Evolutionary conservation across 2,329 filamentous ascomycete genomes (phyloP).

Genomic region (Periglandula ipomoeae): DNA sequence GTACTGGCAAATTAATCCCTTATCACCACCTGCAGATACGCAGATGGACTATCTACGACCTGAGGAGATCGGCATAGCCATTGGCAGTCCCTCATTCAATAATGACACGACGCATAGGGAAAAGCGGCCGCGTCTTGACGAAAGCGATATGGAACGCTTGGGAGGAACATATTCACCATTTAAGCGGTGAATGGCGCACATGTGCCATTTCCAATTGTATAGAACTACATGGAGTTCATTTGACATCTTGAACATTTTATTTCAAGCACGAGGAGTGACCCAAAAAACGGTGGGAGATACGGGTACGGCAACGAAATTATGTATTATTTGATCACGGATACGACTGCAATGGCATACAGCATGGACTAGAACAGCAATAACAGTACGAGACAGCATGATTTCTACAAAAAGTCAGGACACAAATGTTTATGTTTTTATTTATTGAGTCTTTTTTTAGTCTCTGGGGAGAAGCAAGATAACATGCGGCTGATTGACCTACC

Average conservation of each 20-base stretch:
- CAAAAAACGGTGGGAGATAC: neutral
- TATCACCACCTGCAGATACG: neutral
- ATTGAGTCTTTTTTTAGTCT: too few relatives aligned
- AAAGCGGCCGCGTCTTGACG: conserved; percentile 14
- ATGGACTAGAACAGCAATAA: neutral
- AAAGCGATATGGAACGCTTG: conserved; percentile 11
- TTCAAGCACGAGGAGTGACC: neutral
- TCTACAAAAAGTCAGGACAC: too few relatives aligned
- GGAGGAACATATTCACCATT: conserved; percentile 8
- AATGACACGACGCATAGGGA: neutral
- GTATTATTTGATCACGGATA: neutral
- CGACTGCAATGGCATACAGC: neutral
- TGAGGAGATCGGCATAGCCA: conserved; percentile 6
- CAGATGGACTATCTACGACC: neutral
- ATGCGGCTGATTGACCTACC: too few relatives aligned
- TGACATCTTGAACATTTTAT: neutral
- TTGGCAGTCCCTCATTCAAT: neutral
- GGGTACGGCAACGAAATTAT: neutral
- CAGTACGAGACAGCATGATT: neutral
- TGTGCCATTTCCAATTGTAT: neutral
- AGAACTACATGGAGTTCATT: neutral
- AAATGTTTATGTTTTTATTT: too few relatives aligned
- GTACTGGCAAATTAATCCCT: conserved; percentile 5
- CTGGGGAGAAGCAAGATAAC: too few relatives aligned
- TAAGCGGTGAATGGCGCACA: neutral